Base-by-base conservation (phyloP, 1,284 basidiomycete genomes). In the Hemileia vastatrix region DNA sequence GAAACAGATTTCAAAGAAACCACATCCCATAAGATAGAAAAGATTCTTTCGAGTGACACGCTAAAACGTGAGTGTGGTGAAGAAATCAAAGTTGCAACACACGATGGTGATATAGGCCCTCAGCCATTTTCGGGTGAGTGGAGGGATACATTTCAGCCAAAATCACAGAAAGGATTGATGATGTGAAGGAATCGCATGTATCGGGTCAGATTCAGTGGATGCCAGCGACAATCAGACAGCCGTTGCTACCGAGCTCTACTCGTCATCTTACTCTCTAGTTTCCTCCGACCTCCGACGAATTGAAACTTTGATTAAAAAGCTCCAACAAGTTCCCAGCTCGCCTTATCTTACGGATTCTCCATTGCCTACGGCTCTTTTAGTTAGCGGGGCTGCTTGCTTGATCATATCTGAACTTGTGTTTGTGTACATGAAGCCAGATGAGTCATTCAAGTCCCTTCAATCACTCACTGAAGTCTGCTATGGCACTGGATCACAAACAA, bases 401-500 rank as follows among this genome's bases (percentile, higher is more conserved):
- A 79, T 94, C 18, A 77, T 96, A 6, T 89, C 89, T 64, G 92
- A 96, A 79, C 94, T 92, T 68, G 87, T 95, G 2, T 81, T 94
- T 64, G 88, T 84, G n/a, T 96, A 96, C 76, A 86, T 95, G 82
- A 71, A 78, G 0, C 83, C 87, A 0, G 71, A 76, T 4, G 78
- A 81, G 2, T 85, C 85, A 0, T 77, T 80, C 23, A 77, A 78
- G 0, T 73, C 94, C n/a, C 78, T 94, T 4, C 73, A 78, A 40
- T 92, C 87, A 86, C 91, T 92, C 71, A 79, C 81, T 0, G 77
- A 82, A 53, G 81, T 81, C 64, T 86, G 86, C 59, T 49, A 55
- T 1, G 49, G 64, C 11, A 40, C 47, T 0, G 64, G 50, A 2
- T 70, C 66, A 24, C 68, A 71, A 2, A 77, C 76, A 3, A 75